These are phyloP conservation scores for Drechslerella coelobrocha DNA, from an alignment of 2,329 filamentous ascomycete species.

Conservation along the genomic window DNA sequence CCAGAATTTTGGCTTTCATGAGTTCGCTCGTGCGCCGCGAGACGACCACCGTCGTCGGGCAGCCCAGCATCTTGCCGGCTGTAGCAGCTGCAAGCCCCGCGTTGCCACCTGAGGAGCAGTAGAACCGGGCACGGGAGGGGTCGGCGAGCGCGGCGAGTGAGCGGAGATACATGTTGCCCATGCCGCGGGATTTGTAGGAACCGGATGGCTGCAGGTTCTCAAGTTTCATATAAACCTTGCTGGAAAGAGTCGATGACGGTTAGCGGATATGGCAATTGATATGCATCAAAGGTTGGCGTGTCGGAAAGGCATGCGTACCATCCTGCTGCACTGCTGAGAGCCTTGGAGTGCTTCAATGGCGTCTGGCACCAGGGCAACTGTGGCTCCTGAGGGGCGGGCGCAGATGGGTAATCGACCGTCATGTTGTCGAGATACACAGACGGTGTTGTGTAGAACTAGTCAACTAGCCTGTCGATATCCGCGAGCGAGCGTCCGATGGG, in stretches of 20 bases:
- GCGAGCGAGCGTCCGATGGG: too few relatives aligned
- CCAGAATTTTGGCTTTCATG: conserved; percentile 74
- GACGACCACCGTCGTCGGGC: conserved; percentile 77
- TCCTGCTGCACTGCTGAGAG: conserved; percentile 73
- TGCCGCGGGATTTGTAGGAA: conserved; percentile 82
- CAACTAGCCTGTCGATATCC: too few relatives aligned
- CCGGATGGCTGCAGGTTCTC: conserved; percentile 84
- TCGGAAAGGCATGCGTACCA: conserved; percentile 64
- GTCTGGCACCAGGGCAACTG: conserved; percentile 72
- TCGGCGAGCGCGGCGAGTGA: conserved; percentile 58
- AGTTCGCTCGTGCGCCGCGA: conserved; percentile 69
- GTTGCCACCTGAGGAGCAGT: conserved; percentile 80
- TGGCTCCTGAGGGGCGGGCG: conserved; percentile 30
- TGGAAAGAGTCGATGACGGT: conserved; percentile 54
- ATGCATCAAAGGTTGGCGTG: conserved; percentile 3
- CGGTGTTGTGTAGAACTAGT: neutral
- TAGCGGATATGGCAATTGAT: conserved; percentile 23
- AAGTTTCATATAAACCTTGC: conserved; percentile 83
- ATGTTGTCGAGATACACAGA: conserved; percentile 48
- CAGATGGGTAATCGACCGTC: conserved; percentile 47
- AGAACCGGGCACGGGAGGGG: conserved; percentile 69
- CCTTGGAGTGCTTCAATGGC: conserved; percentile 71
- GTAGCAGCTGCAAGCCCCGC: conserved; percentile 82
- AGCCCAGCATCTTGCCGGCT: conserved; percentile 69
- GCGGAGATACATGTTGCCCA: conserved; percentile 73